Evolutionary conservation across 2,329 filamentous ascomycete species (phyloP), one percentile per base, ranked within the genome.

Genomic region (Arthroderma sp.): DNA sequence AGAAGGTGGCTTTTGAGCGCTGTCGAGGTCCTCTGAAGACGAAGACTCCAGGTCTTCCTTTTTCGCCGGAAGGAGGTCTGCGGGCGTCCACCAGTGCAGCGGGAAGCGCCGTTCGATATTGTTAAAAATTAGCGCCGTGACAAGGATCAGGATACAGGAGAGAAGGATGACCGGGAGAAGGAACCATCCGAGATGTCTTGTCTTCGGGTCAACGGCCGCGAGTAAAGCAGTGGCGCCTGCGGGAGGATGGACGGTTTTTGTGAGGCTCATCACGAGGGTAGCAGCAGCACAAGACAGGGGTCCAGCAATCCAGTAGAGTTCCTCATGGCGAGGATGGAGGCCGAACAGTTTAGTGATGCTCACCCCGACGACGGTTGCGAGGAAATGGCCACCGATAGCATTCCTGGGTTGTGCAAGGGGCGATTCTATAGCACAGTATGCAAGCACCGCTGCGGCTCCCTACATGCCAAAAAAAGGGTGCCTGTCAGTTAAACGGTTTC

Each of bases 371-470:
- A 82, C 38, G 9, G 81, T 77, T 1, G 83, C 77, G 43, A 88
- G 68, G 31, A 86, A 56, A 66, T 90, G 86, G n/a, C 85, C 83
- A 5, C 84, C 60, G 13, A 90, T 68, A 43, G 81, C 78, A 67
- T 85, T 88, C 23, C 86, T 82, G 0, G 87, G 87, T 65, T 90
- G 86, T 0, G 86, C 77, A 28, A 90, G 79, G 0, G 86, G 85
- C 0, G 85, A 85, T 54, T 86, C 82, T 63, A 88, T 84, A 51
- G 81, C 77, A 64, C 84, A 83, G 69, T 87, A 90, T 64, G 87
- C 80, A 38, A 90, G 78, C n/a, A 90, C 84, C 13, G 86, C 86
- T 2, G 85, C 82, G 3, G 86, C 86, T 55, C 86, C 86, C 83
- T 86, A 59, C 19, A 53, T 31, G 1, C 15, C 15, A 31, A 33